Evolutionary conservation across 2,329 filamentous ascomycete genomes (phyloP).

Genomic region (Cryphonectria radicalis): DNA sequence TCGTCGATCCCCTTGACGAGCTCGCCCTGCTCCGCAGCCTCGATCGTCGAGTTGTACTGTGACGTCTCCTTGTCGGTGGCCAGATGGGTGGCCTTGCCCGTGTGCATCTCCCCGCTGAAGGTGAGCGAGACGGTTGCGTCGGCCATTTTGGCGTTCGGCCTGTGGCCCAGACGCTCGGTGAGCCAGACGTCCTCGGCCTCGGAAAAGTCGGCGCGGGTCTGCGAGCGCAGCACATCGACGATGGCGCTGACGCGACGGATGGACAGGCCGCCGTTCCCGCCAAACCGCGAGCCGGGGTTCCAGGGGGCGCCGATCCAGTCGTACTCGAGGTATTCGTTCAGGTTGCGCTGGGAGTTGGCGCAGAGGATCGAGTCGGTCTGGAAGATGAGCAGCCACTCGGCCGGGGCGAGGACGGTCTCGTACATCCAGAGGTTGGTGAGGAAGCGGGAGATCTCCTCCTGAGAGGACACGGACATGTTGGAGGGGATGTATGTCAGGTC

Average conservation of each 20-base stretch:
- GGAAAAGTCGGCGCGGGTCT: constrained; percentile 54
- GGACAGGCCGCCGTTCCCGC: constrained; percentile 59
- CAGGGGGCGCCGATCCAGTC: constrained; percentile 57
- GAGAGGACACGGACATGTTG: constrained; percentile 51
- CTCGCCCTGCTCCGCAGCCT: constrained; percentile 36
- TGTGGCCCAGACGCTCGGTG: constrained; percentile 49
- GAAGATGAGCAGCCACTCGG: constrained; percentile 59
- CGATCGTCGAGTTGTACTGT: constrained; percentile 28
- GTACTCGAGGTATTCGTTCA: constrained; percentile 59
- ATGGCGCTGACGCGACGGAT: constrained; percentile 58
- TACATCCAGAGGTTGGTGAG: constrained; percentile 59
- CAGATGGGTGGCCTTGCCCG: constrained; percentile 25
- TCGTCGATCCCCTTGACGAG: constrained; percentile 55
- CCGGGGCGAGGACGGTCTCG: constrained; percentile 52
- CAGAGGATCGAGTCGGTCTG: constrained; percentile 61
- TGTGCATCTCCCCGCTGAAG: constrained; percentile 31
- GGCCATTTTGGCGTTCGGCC: constrained; percentile 55
- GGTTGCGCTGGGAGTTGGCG: constrained; percentile 53
- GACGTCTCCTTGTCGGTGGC: constrained; percentile 27
- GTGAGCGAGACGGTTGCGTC: constrained; percentile 35
- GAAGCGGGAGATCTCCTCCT: constrained; percentile 53
- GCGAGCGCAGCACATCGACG: constrained; percentile 50
- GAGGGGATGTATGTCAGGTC: constrained; percentile 54
- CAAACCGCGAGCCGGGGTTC: constrained; percentile 47
- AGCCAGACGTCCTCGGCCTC: constrained; percentile 62